Evolutionary conservation across 495 filamentous ascomycete genomes (phyloP), one percentile per base, ranked within the genome.

Genomic region (Aspergillus biplanus): DNA sequence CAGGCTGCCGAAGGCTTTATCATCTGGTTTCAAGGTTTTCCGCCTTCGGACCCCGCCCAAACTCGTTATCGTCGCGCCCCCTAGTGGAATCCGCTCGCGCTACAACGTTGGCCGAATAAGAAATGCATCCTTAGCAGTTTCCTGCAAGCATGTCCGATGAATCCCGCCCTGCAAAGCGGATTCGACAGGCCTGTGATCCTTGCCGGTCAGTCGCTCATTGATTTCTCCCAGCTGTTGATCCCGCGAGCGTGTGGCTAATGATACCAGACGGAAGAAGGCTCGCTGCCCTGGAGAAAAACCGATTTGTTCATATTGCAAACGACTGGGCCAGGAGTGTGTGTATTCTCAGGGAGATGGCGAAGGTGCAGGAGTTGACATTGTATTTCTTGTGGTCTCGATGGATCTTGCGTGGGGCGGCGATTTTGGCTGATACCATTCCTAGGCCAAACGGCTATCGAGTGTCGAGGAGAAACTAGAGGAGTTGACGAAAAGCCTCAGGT

Each of bases 251-350:
- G 15, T 18, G 42, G 16, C 32, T 52, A 27, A 47, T 56, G 18
- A 27, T 13, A 49, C n/a, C 39, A 80, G 78, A 31, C 69, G 78
- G 16, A 79, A 80, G 62, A 80, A 80, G 62, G 74, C 77, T 21
- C 70, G 75, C 37, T 80, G 78, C 58, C 76, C 78, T 0, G 78
- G 78, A 9, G 77, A 80, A 58, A 77, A 73, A 56, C 78, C 78
- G 5, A 66, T 62, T 15, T 80, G 78, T 60, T 80, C 78, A 0
- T 78, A 72, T 32, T 80, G 78, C 44, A 61, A 71, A 46, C 73
- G 78, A 6, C 63, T 80, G 49, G 73, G 76, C 11, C 77, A 80
- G 62, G 55, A 65, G 49, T 80, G 78, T 55, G 64, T 71, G 13
- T 81, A 80, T 60, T 61, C 73, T 0, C 67, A 65, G 15, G 32